A percentile compares a stretch with the other conserved stretches of the same genome.
These are phyloP conservation scores for Reutealis trisperma DNA, from an alignment of 345 rosid species.

Conservation along the genomic window DNA sequence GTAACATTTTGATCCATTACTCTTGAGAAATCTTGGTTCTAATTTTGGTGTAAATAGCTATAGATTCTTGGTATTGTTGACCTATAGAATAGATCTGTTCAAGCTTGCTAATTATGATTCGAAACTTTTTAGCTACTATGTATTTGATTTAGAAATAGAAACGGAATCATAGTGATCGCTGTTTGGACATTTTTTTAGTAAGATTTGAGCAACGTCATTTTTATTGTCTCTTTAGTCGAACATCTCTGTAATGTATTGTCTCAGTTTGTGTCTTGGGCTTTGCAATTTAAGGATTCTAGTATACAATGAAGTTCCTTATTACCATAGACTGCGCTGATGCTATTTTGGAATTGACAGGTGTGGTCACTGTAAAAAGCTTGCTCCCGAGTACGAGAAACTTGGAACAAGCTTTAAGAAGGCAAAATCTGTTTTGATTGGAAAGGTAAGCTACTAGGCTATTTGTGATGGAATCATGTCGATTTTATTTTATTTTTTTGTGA, in stretches of 20 bases:
- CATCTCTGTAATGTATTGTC: not conserved
- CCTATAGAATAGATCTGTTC: conserved; percentile 36
- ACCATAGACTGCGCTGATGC: not conserved
- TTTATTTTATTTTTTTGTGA: too few relatives aligned
- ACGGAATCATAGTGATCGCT: too few relatives aligned
- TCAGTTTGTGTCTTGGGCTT: too few relatives aligned
- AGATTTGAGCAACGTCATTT: too few relatives aligned
- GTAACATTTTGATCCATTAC: conserved; percentile 36
- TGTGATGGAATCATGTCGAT: not conserved
- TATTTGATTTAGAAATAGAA: not conserved
- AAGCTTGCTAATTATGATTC: not conserved
- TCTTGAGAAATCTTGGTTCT: not conserved
- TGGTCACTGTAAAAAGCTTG: conserved; percentile 99
- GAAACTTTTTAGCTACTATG: not conserved
- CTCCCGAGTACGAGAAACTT: conserved; percentile 94
- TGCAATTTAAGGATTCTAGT: not conserved
- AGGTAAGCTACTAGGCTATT: conserved; percentile 47
- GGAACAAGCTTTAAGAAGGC: conserved; percentile 90
- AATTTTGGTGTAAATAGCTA: not conserved
- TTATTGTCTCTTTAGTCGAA: not conserved
- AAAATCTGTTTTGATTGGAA: conserved; percentile 84
- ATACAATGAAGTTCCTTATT: not conserved
- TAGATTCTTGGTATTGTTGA: not conserved
- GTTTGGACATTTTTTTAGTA: too few relatives aligned
- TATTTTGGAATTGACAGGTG: conserved; percentile 54